Conservation (phyloP, 2,329 filamentous ascomycete genomes). For the Chaetomium strumarium region DNA sequence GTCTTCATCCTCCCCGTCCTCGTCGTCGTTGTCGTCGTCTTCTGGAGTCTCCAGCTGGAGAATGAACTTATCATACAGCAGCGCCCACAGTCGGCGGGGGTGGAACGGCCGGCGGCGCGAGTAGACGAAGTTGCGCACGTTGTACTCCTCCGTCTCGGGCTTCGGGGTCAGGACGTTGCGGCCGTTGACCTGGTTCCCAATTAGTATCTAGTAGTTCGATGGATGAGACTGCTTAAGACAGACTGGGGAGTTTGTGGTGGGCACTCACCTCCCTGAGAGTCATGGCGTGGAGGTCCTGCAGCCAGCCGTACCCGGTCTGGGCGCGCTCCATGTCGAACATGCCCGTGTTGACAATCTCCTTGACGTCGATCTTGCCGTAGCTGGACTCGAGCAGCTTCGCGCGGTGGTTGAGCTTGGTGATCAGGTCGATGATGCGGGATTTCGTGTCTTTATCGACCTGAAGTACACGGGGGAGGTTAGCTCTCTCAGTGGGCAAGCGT, state of each 20-base stretch:
- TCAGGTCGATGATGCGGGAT: too few species aligned
- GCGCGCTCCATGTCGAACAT: conserved; percentile 60
- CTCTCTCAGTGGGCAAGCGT: too few species aligned
- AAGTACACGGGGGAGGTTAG: too few species aligned
- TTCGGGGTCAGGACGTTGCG: conserved; percentile 61
- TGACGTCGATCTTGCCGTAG: conserved; percentile 55
- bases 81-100: conserved; percentile 39
- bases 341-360: conserved; percentile 59
- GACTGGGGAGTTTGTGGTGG: too few species aligned
- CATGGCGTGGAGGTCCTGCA: conserved; percentile 35
- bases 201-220: too few species aligned
- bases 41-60: conserved; percentile 42
- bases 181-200: conserved; percentile 36
- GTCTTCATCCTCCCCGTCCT: conserved; percentile 31
- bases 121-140: conserved; percentile 67
- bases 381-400: conserved; percentile 43
- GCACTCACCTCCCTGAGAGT: too few species aligned
- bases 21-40: too few species aligned
- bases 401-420: too few species aligned
- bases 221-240: too few species aligned
- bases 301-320: conserved; percentile 61
- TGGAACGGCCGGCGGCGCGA: conserved; percentile 51
- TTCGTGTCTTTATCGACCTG: too few species aligned
- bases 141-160: conserved; percentile 68
- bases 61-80: conserved; percentile 46